These are phyloP conservation scores for Porcisia hertigi DNA, from an alignment of 208 protist species.

Conservation along the genomic window DNA sequence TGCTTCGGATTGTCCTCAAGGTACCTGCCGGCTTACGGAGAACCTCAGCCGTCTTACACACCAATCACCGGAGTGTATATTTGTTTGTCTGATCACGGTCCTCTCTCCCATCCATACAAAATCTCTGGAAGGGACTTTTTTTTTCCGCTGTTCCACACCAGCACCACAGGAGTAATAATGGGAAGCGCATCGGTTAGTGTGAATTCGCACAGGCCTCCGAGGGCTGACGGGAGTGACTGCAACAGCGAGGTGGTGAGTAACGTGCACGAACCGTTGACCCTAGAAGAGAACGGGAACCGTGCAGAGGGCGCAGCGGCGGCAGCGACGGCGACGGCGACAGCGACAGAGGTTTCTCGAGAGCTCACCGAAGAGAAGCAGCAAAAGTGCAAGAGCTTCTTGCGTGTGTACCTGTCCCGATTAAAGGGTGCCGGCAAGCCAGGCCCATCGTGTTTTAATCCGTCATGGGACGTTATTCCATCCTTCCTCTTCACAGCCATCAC, in stretches of 20 bases:
- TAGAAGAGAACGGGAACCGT: not conserved
- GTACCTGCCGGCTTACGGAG: not conserved
- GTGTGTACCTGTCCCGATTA: conserved; percentile 46
- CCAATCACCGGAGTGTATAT: not conserved
- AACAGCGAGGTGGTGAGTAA: not conserved
- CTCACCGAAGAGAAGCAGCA: conserved; percentile 25
- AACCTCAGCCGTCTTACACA: not conserved
- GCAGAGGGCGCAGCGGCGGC: not conserved
- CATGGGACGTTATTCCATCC: conserved; percentile 43
- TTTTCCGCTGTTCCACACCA: not conserved
- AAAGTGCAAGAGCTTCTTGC: conserved; percentile 10
- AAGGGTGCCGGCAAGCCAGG: conserved; percentile 42
- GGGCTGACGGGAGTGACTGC: not conserved
- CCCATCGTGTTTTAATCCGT: conserved; percentile 34
- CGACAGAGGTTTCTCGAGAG: not conserved
- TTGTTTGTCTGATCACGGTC: not conserved
- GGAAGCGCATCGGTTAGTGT: not conserved
- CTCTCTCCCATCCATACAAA: not conserved
- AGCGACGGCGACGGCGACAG: not conserved
- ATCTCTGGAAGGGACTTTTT: too few species aligned
- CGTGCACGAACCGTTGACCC: not conserved
- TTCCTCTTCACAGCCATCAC: conserved; percentile 61
- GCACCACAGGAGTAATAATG: not conserved
- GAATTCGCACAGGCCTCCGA: not conserved
- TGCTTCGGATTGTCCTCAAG: not conserved